phyloP scores from a whole-genome alignment of 2,329 filamentous ascomycete genomes.

The Rutstroemia sydowiana region DNA sequence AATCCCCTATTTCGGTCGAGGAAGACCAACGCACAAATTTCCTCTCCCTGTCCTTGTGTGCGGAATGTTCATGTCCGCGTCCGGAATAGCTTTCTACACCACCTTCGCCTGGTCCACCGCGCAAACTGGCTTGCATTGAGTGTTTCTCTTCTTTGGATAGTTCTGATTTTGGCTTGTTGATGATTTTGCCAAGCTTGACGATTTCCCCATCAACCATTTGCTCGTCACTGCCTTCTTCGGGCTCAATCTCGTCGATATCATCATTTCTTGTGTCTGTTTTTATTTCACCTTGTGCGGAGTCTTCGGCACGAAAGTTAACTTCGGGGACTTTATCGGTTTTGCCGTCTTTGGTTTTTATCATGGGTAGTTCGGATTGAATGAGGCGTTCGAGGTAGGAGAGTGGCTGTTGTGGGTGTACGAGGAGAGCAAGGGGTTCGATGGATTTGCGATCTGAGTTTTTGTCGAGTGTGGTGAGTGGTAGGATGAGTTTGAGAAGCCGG shows the following conservation, averaged over 20 bases:
- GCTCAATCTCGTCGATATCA: slow-evolving; percentile 25
- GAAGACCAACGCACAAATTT: slow-evolving; percentile 83
- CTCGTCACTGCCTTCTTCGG: slow-evolving; percentile 38
- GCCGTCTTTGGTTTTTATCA: slow-evolving; percentile 53
- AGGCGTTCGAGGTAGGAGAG: slow-evolving; percentile 83
- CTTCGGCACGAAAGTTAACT: slow-evolving; percentile 74
- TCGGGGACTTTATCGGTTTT: slow-evolving; percentile 59
- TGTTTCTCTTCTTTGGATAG: slow-evolving; percentile 29
- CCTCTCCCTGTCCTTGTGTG: slow-evolving; percentile 18
- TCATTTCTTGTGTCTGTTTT: slow-evolving; percentile 32
- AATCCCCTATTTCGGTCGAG: slow-evolving; percentile 87
- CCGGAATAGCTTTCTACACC: slow-evolving; percentile 66
- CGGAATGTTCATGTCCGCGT: slow-evolving; percentile 43
- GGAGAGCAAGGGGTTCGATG: slow-evolving; percentile 76
- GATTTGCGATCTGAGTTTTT: slow-evolving; percentile 54
- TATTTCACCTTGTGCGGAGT: slow-evolving; percentile 54
- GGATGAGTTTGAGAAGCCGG: slow-evolving; percentile 12
- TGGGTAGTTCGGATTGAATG: slow-evolving; percentile 75
- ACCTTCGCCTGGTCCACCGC: slow-evolving; percentile 44
- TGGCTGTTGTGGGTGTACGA: slow-evolving; percentile 85
- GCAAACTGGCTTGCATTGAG: slow-evolving; percentile 32
- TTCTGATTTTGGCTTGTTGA: slow-evolving; percentile 13
- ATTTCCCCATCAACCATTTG: slow-evolving; percentile 40
- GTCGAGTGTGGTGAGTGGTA: slow-evolving; percentile 44
- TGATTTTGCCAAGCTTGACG: slow-evolving; percentile 32